phyloP scores from a whole-genome alignment of 352 stramenopile species.

The Phytopythium cucurbitacearum region DNA sequence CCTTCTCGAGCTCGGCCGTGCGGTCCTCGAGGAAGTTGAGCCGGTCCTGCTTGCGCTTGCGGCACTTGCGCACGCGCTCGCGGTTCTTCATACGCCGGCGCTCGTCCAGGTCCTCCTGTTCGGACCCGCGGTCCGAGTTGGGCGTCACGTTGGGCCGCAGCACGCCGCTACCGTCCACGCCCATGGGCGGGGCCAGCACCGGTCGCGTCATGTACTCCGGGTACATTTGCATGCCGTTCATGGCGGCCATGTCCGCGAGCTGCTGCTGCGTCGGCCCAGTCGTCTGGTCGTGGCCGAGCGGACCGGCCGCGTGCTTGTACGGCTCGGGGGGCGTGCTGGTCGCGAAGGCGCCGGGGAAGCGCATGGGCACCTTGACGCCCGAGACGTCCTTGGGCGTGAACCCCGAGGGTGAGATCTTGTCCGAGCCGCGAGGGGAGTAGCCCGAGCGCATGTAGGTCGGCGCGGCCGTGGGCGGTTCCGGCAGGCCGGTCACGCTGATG shows the following conservation, averaged over 20 bases:
- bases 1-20: conserved; percentile 79
- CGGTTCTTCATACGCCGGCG: conserved; percentile 87
- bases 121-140: conserved; percentile 59
- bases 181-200: conserved; percentile 38
- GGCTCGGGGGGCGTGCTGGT: conserved; percentile 44
- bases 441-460: conserved; percentile 40
- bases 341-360: conserved; percentile 55
- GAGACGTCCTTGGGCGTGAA: conserved; percentile 78
- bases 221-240: conserved; percentile 66
- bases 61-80: conserved; percentile 85
- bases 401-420: conserved; percentile 77
- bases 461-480: conserved; percentile 36
- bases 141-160: conserved; percentile 43
- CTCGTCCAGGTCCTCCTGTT: conserved; percentile 82
- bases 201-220: conserved; percentile 84
- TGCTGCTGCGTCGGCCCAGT: conserved; percentile 35
- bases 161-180: conserved; percentile 12
- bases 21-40: conserved; percentile 86
- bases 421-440: conserved; percentile 52
- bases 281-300: conserved; percentile 37
- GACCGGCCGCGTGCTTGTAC: conserved; percentile 49
- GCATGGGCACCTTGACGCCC: conserved; percentile 69
- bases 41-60: conserved; percentile 85
- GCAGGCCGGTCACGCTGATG: conserved; percentile 51
- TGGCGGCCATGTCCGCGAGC: conserved; percentile 52